A percentile compares a stretch with the other conserved stretches of the same genome.
Conservation (phyloP, 257 asterid species). For the Gynochthodes officinalis region DNA sequence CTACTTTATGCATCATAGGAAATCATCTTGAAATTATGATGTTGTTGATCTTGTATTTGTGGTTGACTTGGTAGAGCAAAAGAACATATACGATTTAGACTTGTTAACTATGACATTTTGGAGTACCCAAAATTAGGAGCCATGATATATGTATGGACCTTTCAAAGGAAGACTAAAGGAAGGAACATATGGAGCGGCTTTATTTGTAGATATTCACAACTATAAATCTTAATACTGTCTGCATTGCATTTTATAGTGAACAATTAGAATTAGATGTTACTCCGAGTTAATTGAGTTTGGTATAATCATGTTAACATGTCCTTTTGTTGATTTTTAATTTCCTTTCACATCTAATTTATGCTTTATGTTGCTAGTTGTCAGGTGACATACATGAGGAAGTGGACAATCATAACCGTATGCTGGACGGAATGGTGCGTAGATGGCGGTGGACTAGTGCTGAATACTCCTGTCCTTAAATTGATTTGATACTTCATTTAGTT, state of each 20-base stretch:
- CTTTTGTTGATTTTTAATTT: neutral
- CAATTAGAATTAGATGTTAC: neutral
- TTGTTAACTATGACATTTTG: neutral
- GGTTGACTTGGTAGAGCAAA: neutral
- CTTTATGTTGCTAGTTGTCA: slow-evolving; percentile 51
- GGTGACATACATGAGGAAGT: slow-evolving; percentile 97
- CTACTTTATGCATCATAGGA: neutral
- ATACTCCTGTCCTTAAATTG: neutral
- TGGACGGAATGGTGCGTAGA: slow-evolving; percentile 78
- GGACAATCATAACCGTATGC: slow-evolving; percentile 71
- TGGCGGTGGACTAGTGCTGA: neutral
- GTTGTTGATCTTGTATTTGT: neutral
- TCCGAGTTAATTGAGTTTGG: neutral
- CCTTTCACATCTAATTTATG: slow-evolving; percentile 12
- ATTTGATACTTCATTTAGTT: neutral
- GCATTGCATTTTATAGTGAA: neutral
- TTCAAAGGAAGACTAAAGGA: neutral
- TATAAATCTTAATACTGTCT: neutral
- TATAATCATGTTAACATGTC: neutral
- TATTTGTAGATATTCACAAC: neutral
- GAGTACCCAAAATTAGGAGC: neutral
- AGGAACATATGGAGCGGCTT: neutral
- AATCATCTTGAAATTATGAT: neutral
- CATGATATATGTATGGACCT: neutral
- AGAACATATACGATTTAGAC: neutral